phyloP scores from a whole-genome alignment of 768 basidiomycete species.

The Rhodotorula paludigena region DNA sequence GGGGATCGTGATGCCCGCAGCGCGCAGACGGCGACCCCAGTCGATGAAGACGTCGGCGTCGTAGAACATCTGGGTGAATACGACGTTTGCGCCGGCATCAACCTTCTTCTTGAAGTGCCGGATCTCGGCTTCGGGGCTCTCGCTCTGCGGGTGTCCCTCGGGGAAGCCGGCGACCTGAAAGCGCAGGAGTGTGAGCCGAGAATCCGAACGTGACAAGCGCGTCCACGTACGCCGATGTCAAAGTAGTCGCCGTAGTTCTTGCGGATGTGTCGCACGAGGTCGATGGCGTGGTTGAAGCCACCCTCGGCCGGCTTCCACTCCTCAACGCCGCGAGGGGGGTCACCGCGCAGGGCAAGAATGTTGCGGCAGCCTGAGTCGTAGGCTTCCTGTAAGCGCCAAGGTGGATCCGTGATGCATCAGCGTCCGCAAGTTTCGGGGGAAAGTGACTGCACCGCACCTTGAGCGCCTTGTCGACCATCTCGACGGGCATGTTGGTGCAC shows the following conservation, averaged over 20 bases:
- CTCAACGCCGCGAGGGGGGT: constrained; percentile 87
- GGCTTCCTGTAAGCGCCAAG: constrained; percentile 49
- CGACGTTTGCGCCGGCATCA: constrained; percentile 90
- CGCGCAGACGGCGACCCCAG: constrained; percentile 64
- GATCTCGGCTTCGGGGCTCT: constrained; percentile 55
- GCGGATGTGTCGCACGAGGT: constrained; percentile 85
- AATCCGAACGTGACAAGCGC: constrained; percentile 10
- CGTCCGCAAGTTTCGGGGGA: background rate
- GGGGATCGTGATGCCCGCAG: constrained; percentile 74
- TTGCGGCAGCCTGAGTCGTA: constrained; percentile 78
- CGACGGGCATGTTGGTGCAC: constrained; percentile 95
- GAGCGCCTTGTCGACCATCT: constrained; percentile 89
- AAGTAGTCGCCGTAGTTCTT: constrained; percentile 78
- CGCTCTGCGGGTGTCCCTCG: constrained; percentile 61
- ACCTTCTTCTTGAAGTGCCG: constrained; percentile 76
- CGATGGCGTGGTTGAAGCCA: constrained; percentile 73
- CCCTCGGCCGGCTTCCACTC: constrained; percentile 83
- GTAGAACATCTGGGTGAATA: constrained; percentile 95
- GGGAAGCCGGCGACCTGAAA: constrained; percentile 65
- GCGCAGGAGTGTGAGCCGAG: background rate
- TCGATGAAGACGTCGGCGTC: constrained; percentile 85
- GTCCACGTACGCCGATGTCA: constrained; percentile 91
- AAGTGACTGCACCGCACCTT: constrained; percentile 50
- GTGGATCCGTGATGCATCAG: background rate
- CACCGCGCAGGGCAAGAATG: constrained; percentile 88